phyloP scores from a whole-genome alignment of 2,329 filamentous ascomycete genomes.

The Beauveria scarabaeidicola region DNA sequence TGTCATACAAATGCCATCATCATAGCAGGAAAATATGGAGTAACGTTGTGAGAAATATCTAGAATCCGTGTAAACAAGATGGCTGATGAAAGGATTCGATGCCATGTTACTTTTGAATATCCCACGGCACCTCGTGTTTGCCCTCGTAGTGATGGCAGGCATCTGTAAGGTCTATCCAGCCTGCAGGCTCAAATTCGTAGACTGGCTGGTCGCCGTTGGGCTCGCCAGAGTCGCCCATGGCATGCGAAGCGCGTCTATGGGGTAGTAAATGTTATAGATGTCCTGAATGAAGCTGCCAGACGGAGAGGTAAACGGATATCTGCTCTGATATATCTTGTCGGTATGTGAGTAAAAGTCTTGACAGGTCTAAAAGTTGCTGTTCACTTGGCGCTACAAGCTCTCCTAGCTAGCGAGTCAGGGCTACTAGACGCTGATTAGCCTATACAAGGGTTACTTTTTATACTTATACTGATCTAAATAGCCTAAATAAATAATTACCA shows the following conservation, averaged over 20 bases:
- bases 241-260: background rate
- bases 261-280: background rate
- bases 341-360: background rate
- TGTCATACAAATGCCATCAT: conserved; percentile 83
- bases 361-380: conserved; percentile 4
- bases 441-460: too few relatives aligned
- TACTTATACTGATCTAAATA: too few relatives aligned
- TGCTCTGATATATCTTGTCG: background rate
- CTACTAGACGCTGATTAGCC: too few relatives aligned
- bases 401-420: background rate
- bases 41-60: conserved; percentile 90
- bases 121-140: conserved; percentile 64
- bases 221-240: background rate
- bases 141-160: conserved; percentile 68
- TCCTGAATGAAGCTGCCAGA: too few relatives aligned
- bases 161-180: conserved; percentile 45
- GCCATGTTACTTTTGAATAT: conserved; percentile 65
- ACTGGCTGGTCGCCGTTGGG: background rate
- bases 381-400: background rate
- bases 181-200: conserved; percentile 32
- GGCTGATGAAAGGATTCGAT: too few relatives aligned
- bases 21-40: conserved; percentile 78
- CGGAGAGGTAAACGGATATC: too few relatives aligned
- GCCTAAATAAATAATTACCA: too few relatives aligned
- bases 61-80: background rate